Evolutionary conservation across 768 basidiomycete species (phyloP), one percentile per base, ranked within the genome.

Genomic region (Pleurotus pulmonarius): DNA sequence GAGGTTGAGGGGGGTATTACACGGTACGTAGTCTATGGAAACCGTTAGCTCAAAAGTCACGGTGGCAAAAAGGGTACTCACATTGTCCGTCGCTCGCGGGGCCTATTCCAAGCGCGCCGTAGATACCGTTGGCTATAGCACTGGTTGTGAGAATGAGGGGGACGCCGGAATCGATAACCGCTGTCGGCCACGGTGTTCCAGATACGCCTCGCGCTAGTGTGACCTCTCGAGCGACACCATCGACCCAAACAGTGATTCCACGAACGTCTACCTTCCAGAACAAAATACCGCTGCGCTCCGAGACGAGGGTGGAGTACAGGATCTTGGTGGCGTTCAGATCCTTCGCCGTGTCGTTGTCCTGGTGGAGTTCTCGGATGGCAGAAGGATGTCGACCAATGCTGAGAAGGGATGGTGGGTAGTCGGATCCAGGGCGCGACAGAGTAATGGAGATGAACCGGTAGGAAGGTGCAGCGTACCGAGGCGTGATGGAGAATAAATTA

Each of bases 111-210:
- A 90, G 70, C 3, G 89, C 86, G 7, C 90, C 90, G 57, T 92
- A 92, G 16, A 92, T 87, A 5, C 77, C 89, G 60, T 92, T 86
- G 13, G 90, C 87, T 16, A 92, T 74, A 3, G 62, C 53, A 3
- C 73, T 69, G 0, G 84, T 82, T 5, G 88, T 80, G 0, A 92
- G 65, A 49, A 92, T 90, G 12, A 78, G 56, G 0, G 90, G 87
- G 0, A 83, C 76, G 0, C 90, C 90, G 0, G 85, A 82, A 65
- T 92, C 90, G 34, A 92, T 64, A n/a, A 90, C 77, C 3, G 87
- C 89, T 44, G 76, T 81, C 0, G 88, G 89, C 40, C 70, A 78
- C 20, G 65, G 67, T 0, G 67, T 69, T 4, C 76, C 83, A 0
- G 69, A 74, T 1, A 66, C 65, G 1, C 77, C 73, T 15, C 61